Conservation (phyloP, 2,329 filamentous ascomycete genomes). For the Penicillium nordicum region DNA sequence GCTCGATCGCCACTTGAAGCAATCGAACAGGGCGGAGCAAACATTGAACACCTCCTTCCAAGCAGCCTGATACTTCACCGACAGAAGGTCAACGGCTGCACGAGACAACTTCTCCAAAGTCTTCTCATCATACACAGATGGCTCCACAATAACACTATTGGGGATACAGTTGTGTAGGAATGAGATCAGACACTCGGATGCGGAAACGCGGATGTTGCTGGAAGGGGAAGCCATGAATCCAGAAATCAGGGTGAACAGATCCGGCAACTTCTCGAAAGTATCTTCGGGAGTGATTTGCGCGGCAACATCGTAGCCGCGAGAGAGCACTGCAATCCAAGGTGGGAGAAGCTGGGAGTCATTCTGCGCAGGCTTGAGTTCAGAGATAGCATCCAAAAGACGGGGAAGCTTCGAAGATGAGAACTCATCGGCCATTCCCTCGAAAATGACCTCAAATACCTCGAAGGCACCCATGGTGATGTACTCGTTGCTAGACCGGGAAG, state of each 20-base stretch:
- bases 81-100: constrained; percentile 70
- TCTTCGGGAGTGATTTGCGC: constrained; percentile 85
- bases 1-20: constrained; percentile 77
- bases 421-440: constrained; percentile 84
- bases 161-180: constrained; percentile 90
- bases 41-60: constrained; percentile 95
- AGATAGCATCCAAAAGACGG: constrained; percentile 83
- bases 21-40: constrained; percentile 79
- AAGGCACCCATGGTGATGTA: constrained; percentile 96
- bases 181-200: constrained; percentile 90
- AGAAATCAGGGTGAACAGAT: constrained; percentile 75
- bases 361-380: constrained; percentile 82
- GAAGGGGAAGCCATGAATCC: constrained; percentile 81
- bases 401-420: constrained; percentile 86
- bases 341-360: constrained; percentile 94
- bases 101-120: constrained; percentile 73
- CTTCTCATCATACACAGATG: constrained; percentile 91
- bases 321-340: constrained; percentile 94
- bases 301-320: constrained; percentile 89
- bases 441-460: constrained; percentile 96
- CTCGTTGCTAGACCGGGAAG: constrained; percentile 87
- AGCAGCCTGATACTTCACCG: constrained; percentile 86
- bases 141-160: constrained; percentile 75
- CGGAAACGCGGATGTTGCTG: constrained; percentile 89
- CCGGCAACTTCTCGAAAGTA: constrained; percentile 85